Evolutionary conservation across 2,329 filamentous ascomycete species (phyloP), one percentile per base, ranked within the genome.

Genomic region (Phialophora tarda): DNA sequence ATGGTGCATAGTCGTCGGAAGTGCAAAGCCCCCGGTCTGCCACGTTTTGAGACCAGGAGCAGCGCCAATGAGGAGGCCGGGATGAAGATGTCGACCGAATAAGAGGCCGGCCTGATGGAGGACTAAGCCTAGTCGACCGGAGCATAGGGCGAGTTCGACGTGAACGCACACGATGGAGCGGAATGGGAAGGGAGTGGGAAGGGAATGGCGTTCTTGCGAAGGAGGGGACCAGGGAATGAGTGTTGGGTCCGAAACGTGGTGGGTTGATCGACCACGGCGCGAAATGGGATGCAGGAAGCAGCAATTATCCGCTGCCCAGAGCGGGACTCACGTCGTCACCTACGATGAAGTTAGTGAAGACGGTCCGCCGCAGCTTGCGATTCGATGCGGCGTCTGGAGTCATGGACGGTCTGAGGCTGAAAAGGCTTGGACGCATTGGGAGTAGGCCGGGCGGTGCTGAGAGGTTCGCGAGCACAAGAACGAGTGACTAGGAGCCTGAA

Each of bases 181-280:
- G 30, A 23, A 51, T 32, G 30, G 44, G 41, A 64, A 51, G 59
- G 32, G 21, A 51, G n/a, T 62, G 34, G 60, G 38, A 44, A 44
- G 38, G 38, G 5, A 7, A 44, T 44, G 38, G 38, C 38, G 38
- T 44, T 44, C 38, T 44, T 44, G 38, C 38, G 38, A 44, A 44
- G 38, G 38, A 44, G 38, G 38, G 17, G 38, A 44, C 38, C 38
- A 44, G 38, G 38, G 17, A 44, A n/a, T 44, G 38, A 44, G 21
- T 44, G 63, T 67, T 54, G 69, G 69, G 69, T 71, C 69, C 66
- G 54, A 71, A 71, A 67, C 60, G 65, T 66, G 41, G 65, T 58
- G 54, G 53, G 47, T 48, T 55, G 63, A 59, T 54, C 53, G 61
- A 30, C 32, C 61, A 61, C 24, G 12, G 51, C 34, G 44, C 44